Conservation (phyloP, 73 alveolate genomes). For the Tetrahymena elliotti region DNA sequence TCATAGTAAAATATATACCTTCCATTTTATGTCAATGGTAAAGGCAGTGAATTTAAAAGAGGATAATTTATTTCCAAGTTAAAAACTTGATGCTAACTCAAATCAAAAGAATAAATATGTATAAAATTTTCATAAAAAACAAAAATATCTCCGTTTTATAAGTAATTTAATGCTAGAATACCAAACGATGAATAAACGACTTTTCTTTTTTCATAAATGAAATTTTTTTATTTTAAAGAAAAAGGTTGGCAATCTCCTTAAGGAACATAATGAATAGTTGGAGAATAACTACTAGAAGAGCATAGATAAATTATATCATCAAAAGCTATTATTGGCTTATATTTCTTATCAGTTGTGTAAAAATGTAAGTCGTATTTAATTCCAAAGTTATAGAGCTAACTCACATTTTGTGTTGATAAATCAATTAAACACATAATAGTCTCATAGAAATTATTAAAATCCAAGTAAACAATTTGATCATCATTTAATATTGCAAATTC, state of each 20-base stretch:
- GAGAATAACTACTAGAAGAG: not conserved
- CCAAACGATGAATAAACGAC: too few species aligned
- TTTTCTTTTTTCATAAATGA: too few species aligned
- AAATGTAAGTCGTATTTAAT: too few species aligned
- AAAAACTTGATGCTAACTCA: too few species aligned
- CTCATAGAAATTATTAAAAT: not conserved
- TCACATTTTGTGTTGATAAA: too few species aligned
- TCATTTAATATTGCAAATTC: not conserved
- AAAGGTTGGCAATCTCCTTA: not conserved
- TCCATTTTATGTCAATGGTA: not conserved
- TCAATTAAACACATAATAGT: not conserved
- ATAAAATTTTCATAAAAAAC: not conserved
- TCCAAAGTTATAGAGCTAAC: not conserved
- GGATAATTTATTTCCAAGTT: not conserved
- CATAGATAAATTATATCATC: not conserved
- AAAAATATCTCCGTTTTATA: not conserved
- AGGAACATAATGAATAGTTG: not conserved
- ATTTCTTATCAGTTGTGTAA: not conserved
- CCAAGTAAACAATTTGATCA: not conserved
- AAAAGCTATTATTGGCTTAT: not conserved
- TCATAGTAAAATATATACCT: not conserved
- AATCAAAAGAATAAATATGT: not conserved
- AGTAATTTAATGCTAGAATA: not conserved
- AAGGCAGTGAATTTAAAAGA: not conserved
- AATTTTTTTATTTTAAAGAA: not conserved